These are phyloP conservation scores for Xylariales sp. DNA, from an alignment of 2,329 filamentous ascomycete species.

Conservation along the genomic window DNA sequence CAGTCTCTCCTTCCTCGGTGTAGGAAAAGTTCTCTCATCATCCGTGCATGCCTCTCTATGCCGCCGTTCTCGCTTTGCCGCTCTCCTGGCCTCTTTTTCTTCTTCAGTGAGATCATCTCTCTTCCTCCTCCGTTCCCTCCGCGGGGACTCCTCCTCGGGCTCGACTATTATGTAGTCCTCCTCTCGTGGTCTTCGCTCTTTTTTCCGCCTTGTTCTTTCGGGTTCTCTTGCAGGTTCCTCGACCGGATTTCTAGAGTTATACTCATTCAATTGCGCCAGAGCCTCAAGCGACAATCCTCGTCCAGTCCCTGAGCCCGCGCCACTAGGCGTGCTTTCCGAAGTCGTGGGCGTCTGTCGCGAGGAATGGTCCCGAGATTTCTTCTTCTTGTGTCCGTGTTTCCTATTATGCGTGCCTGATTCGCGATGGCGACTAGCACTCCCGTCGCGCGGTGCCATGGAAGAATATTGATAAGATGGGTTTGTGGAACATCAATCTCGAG, in stretches of 20 bases:
- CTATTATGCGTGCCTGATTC: slow-evolving; percentile 23
- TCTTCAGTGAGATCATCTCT: slow-evolving; percentile 11
- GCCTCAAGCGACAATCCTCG: slow-evolving; percentile 46
- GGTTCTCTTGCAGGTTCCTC: slow-evolving; percentile 37
- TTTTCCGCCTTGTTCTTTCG: slow-evolving; percentile 34
- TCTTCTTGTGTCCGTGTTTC: slow-evolving; percentile 32
- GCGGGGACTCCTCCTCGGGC: slow-evolving; percentile 27
- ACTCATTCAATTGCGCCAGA: slow-evolving; percentile 60
- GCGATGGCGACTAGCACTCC: slow-evolving; percentile 20
- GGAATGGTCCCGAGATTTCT: slow-evolving; percentile 27
- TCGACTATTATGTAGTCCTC: slow-evolving; percentile 17
- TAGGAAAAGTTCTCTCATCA: slow-evolving; percentile 19
- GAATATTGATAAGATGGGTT: slow-evolving; percentile 2
- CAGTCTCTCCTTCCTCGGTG: slow-evolving; percentile 14
- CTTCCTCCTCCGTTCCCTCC: slow-evolving; percentile 15
- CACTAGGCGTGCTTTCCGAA: slow-evolving; percentile 29
- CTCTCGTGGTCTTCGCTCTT: slow-evolving; percentile 25
- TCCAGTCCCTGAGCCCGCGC: slow-evolving; percentile 14
- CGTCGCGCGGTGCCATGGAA: slow-evolving; percentile 28
- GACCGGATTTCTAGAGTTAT: slow-evolving; percentile 43
- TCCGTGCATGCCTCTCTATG: slow-evolving; percentile 16
- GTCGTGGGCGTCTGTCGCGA: slow-evolving; percentile 27
- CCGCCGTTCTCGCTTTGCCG: slow-evolving; percentile 9
- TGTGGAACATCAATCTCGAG: neutral
- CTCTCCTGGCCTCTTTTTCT: slow-evolving; percentile 8